Conservation (phyloP, 805 yeast genomes). For the Monosporozyma aquatica region DNA sequence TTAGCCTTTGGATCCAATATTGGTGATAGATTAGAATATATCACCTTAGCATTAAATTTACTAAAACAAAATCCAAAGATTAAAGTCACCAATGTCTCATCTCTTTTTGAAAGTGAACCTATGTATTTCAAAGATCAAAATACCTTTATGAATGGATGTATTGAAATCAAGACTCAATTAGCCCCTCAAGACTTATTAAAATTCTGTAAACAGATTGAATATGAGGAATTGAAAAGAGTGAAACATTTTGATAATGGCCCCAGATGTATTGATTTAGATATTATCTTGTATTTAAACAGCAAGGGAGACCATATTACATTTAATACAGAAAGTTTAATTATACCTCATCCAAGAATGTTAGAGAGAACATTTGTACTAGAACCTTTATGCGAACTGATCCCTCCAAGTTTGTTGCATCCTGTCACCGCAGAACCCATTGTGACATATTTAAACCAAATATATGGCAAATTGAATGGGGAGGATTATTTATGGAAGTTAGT, state of each 20-base stretch:
- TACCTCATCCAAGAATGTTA: constrained; percentile 84
- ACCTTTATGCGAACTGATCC: constrained; percentile 76
- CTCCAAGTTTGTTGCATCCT: constrained; percentile 66
- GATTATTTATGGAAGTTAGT: constrained; percentile 40
- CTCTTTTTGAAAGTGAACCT: constrained; percentile 81
- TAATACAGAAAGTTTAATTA: constrained; percentile 48
- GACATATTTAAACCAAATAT: constrained; percentile 53
- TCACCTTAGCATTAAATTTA: constrained; percentile 43
- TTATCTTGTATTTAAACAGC: constrained; percentile 45
- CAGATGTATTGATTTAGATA: constrained; percentile 81
- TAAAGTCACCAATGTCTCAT: constrained; percentile 52
- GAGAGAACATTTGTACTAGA: constrained; percentile 84
- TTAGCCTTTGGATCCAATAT: constrained; percentile 86
- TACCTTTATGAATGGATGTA: constrained; percentile 75
- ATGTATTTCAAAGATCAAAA: constrained; percentile 82
- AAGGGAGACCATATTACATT: constrained; percentile 35
- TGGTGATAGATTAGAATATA: constrained; percentile 62
- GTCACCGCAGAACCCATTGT: constrained; percentile 76
- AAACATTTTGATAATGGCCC: constrained; percentile 88
- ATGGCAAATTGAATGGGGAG: constrained; percentile 40
- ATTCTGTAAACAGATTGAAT: constrained; percentile 68
- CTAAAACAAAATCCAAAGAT: constrained; percentile 33
- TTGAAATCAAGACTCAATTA: constrained; percentile 52
- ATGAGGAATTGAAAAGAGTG: constrained; percentile 55
- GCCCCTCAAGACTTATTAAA: constrained; percentile 56